Conservation (phyloP, 495 filamentous ascomycete genomes). For the Cudoniella acicularis region DNA sequence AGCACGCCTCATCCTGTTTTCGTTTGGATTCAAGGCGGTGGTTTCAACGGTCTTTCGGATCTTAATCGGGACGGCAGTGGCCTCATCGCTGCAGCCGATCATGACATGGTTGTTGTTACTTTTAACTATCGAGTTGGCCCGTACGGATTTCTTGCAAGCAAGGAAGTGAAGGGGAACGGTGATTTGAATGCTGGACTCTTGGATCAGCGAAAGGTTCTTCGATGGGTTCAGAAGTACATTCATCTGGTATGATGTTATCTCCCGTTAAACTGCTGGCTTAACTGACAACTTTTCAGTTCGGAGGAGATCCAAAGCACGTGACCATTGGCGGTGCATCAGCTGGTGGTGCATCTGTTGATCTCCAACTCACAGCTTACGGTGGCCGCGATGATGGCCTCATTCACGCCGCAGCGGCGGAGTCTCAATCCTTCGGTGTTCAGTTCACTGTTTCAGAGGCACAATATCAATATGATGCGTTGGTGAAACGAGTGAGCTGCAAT, state of each 20-base stretch:
- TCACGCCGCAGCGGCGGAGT: conserved; percentile 60
- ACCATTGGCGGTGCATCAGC: conserved; percentile 71
- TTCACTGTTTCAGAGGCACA: conserved; percentile 57
- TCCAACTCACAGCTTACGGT: conserved; percentile 62
- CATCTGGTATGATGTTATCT: conserved; percentile 40
- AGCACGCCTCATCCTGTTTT: conserved; percentile 55
- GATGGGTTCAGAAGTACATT: conserved; percentile 69
- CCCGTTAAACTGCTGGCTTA: too few species aligned
- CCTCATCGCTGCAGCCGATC: conserved; percentile 54
- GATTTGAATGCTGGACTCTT: conserved; percentile 68
- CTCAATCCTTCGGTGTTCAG: conserved; percentile 60
- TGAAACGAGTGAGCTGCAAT: conserved; percentile 52
- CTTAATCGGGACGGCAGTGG: conserved; percentile 62
- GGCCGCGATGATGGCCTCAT: conserved; percentile 54
- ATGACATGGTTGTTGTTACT: conserved; percentile 64
- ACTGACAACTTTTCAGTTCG: conserved; percentile 55
- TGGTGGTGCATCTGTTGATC: conserved; percentile 61
- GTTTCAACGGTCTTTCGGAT: conserved; percentile 61
- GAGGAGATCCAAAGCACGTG: conserved; percentile 67
- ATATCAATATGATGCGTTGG: conserved; percentile 61
- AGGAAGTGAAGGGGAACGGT: conserved; percentile 47
- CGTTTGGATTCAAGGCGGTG: conserved; percentile 74
- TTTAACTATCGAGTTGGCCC: conserved; percentile 75
- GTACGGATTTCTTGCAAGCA: conserved; percentile 67
- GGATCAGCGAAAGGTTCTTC: conserved; percentile 63